A percentile compares a stretch with the other conserved stretches of the same genome.
phyloP scores from a whole-genome alignment of 2,329 filamentous ascomycete species.

The Pseudogymnoascus sp. region DNA sequence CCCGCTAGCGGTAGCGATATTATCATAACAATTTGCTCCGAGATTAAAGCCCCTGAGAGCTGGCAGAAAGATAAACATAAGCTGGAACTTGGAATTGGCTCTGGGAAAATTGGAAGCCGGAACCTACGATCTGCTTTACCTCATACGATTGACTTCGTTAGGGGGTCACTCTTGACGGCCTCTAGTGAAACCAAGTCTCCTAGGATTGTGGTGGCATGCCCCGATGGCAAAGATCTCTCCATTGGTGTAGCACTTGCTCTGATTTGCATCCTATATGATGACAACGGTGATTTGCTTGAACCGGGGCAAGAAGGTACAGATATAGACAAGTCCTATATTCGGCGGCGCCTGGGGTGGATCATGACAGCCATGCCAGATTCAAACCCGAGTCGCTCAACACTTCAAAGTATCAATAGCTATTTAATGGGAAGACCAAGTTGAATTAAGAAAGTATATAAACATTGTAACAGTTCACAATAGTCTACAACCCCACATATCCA shows the following conservation, averaged over 20 bases:
- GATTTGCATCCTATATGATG: conserved; percentile 63
- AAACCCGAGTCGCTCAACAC: conserved; percentile 74
- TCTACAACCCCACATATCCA: neutral
- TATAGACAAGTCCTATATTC: conserved; percentile 69
- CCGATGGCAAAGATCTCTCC: conserved; percentile 70
- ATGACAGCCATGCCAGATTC: conserved; percentile 69
- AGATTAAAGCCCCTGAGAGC: conserved; percentile 36
- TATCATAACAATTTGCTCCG: conserved; percentile 34
- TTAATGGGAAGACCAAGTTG: conserved; percentile 49
- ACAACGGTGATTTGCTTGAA: conserved; percentile 41
- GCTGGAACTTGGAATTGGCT: conserved; percentile 55
- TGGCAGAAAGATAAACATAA: conserved; percentile 28
- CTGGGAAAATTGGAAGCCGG: conserved; percentile 72
- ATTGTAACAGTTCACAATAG: neutral
- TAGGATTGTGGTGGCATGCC: conserved; percentile 56
- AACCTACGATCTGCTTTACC: conserved; percentile 65
- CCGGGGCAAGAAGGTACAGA: neutral
- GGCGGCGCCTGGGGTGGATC: conserved; percentile 70
- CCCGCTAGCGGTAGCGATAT: neutral
- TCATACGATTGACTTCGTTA: conserved; percentile 43
- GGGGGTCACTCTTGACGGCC: conserved; percentile 12
- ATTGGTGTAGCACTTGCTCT: conserved; percentile 70
- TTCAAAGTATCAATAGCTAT: conserved; percentile 88
- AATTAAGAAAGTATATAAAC: neutral
- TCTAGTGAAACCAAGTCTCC: neutral